Evolutionary conservation across 305 asterid species (phyloP).

Genomic region (Fraxinus floribunda): DNA sequence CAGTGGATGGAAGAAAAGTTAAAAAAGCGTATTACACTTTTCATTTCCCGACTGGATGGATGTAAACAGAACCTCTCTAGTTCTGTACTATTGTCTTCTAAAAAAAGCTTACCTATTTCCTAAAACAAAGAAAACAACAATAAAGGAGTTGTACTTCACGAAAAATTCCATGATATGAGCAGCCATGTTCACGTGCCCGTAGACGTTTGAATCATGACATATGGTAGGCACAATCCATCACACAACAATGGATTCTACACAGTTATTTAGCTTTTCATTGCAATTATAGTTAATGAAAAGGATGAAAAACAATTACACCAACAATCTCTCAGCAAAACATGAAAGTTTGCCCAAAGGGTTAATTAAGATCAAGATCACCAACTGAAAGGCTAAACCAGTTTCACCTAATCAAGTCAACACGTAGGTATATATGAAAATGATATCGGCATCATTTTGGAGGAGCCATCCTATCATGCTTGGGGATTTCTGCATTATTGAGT

Average conservation of each 20-base stretch:
- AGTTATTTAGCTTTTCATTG: neutral
- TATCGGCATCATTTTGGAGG: slow-evolving; percentile 19
- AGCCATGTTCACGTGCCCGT: neutral
- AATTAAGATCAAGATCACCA: slow-evolving; percentile 4
- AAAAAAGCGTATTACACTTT: neutral
- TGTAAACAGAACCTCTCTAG: neutral
- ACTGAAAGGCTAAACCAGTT: neutral
- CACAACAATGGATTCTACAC: neutral
- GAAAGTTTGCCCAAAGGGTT: neutral
- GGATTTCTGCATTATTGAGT: slow-evolving; percentile 29
- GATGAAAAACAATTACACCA: neutral
- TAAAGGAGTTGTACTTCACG: neutral
- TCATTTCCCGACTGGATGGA: neutral
- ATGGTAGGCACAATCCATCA: neutral
- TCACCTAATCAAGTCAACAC: neutral
- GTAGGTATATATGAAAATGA: neutral
- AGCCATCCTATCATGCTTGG: slow-evolving; percentile 23
- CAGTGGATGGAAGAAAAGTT: neutral
- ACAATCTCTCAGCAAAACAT: neutral
- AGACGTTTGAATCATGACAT: neutral
- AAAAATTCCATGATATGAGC: neutral
- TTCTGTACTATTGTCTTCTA: neutral
- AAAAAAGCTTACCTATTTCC: neutral
- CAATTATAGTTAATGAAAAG: neutral
- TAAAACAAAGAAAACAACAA: neutral